phyloP scores from a whole-genome alignment of 1,139 yeast genomes.

The Kodamaea derodonti region DNA sequence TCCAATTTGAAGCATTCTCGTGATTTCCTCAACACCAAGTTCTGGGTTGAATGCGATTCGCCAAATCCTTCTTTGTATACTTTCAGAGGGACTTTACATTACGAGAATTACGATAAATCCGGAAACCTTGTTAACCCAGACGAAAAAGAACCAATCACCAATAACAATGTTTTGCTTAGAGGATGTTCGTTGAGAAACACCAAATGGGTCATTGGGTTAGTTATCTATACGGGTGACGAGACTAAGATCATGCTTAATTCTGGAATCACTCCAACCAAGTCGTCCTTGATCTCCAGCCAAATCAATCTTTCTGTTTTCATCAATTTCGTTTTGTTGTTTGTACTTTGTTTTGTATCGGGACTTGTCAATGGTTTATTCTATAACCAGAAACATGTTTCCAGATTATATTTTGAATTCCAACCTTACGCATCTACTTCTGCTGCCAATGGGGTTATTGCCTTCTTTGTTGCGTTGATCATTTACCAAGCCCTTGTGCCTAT shows the following conservation, averaged over 20 bases:
- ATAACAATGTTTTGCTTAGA: constrained; percentile 77
- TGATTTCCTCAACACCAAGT: constrained; percentile 71
- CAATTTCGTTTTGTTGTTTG: constrained; percentile 71
- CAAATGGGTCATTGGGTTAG: constrained; percentile 89
- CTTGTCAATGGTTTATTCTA: constrained; percentile 78
- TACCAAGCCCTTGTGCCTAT: constrained; percentile 93
- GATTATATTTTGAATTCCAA: constrained; percentile 63
- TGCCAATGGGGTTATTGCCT: constrained; percentile 76
- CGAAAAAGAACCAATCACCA: constrained; percentile 70
- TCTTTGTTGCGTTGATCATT: constrained; percentile 84
- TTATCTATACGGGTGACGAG: constrained; percentile 84
- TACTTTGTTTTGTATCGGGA: constrained; percentile 80
- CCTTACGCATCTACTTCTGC: constrained; percentile 55
- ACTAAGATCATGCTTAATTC: constrained; percentile 91
- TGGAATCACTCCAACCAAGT: constrained; percentile 88
- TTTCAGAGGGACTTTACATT: constrained; percentile 82
- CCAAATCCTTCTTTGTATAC: constrained; percentile 81
- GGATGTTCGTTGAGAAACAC: constrained; percentile 93
- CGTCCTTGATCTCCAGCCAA: constrained; percentile 77
- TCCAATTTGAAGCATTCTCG: constrained; percentile 54
- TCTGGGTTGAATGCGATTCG: constrained; percentile 87
- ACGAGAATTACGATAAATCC: constrained; percentile 43
- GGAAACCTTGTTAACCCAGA: constrained; percentile 36
- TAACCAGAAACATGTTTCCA: constrained; percentile 47
- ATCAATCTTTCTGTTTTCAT: constrained; percentile 76